These are phyloP conservation scores for Nadsonia starkeyi-henricii DNA, from an alignment of 1,139 yeast genomes.

Conservation along the genomic window DNA sequence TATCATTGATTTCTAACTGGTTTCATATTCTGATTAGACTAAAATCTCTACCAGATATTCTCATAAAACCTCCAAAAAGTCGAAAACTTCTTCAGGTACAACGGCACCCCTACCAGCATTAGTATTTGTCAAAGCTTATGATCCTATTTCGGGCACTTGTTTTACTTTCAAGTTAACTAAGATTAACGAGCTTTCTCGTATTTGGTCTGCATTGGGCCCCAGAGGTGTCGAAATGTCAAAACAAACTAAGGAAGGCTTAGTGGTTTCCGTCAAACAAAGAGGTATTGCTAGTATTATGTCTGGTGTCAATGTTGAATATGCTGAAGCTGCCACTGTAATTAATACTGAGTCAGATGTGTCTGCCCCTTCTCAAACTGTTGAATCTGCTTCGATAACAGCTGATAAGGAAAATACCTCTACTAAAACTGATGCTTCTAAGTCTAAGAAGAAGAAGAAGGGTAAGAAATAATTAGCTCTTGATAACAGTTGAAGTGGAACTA, in stretches of 20 bases:
- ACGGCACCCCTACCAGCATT: constrained; percentile 15
- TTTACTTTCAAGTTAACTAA: constrained; percentile 49
- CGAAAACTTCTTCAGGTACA: not conserved
- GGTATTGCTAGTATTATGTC: constrained; percentile 23
- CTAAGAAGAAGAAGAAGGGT: constrained; percentile 14
- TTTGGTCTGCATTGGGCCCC: constrained; percentile 78
- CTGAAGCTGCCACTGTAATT: constrained; percentile 7
- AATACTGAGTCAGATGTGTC: constrained; percentile 8
- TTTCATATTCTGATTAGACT: too few species aligned
- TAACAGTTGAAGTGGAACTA: not conserved
- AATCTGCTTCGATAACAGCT: constrained; percentile 4
- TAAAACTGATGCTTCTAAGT: constrained; percentile 3
- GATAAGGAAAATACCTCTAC: constrained; percentile 4
- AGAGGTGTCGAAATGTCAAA: constrained; percentile 38
- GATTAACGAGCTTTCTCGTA: constrained; percentile 63
- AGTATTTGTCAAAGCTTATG: constrained; percentile 55
- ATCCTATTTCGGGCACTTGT: constrained; percentile 56
- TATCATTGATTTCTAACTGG: too few species aligned
- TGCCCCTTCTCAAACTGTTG: constrained; percentile 6
- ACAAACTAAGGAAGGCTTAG: constrained; percentile 7
- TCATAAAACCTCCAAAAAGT: not conserved
- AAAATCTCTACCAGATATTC: not conserved
- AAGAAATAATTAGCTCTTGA: constrained; percentile 13
- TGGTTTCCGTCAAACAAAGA: constrained; percentile 5
- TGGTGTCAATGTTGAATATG: constrained; percentile 14